Evolutionary conservation across 371 early-diverging fungal species (phyloP), one percentile per base, ranked within the genome.

Genomic region (Batrachochytrium dendrobatidis): DNA sequence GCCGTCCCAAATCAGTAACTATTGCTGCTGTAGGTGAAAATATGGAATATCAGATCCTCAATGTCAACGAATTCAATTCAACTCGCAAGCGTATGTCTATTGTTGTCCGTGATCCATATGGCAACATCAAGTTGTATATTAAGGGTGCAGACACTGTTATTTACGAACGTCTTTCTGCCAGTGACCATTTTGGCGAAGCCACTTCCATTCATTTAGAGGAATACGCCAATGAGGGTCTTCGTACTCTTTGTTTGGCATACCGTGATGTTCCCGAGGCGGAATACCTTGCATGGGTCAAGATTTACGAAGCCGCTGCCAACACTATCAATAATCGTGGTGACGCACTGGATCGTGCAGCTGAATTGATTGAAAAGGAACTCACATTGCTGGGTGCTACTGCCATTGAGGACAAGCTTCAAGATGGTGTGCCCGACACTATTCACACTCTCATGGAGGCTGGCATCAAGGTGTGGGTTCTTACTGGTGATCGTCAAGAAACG

Each of bases 61-160:
- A 90, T 61, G 84, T 95, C 61, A 91, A 91, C 71, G 98, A 97
- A 72, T 97, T 97, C 79, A 95, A 95, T 72, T 89, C 90, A 32
- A 94, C 94, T n/a, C 84, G 98, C 55, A 97, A 97, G 73, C 82
- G 98, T 63, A 95, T 97, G 98, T 91, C 91, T 12, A 86, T 90
- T 12, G 75, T 97, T 49, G 79, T 95, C 30, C 88, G 94, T 22
- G 81, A 85, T 34, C 91, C 95, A 0, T 91, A 93, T 67, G 91
- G 91, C 29, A 77, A 81, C 34, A 86, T 97, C 65, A 87, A 87
- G 66, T 69, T 97, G 49, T 92, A 89, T 77, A 89, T 88, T 69
- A 99, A 99, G 67, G 99, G 99, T 25, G 96, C 98, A 7, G 99
- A 99, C 71, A 93, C 94, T 0, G 95, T 97, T 6, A 94, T 97